These are phyloP conservation scores for Amanita polypyramis DNA, from an alignment of 768 basidiomycete species.

Conservation along the genomic window DNA sequence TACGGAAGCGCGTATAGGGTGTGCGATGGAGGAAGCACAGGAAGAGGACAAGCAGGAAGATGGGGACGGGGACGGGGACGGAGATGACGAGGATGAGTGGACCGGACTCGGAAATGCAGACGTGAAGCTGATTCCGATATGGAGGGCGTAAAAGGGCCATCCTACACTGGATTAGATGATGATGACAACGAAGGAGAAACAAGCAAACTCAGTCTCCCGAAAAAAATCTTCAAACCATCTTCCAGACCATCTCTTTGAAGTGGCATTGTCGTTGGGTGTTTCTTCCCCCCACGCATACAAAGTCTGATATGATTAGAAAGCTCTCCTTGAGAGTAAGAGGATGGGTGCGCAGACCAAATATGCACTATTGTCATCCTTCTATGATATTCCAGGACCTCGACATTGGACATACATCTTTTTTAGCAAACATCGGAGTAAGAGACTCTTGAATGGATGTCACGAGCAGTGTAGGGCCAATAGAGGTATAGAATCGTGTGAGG, in stretches of 20 bases:
- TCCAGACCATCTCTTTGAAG: constrained; percentile 6
- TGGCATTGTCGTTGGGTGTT: constrained; percentile 4
- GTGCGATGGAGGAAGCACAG: constrained; percentile 6
- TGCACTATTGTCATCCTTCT: not conserved
- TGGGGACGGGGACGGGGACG: not conserved
- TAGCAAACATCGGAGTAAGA: constrained; percentile 16
- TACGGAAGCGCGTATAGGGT: constrained; percentile 1
- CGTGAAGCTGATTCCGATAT: too few relatives aligned
- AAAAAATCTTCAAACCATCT: not conserved
- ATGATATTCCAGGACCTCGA: too few relatives aligned
- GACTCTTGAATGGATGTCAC: constrained; percentile 43
- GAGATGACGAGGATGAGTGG: not conserved
- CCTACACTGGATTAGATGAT: too few relatives aligned
- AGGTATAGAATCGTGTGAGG: constrained; percentile 74
- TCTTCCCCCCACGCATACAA: not conserved
- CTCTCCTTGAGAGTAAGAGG: constrained; percentile 3
- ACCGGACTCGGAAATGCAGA: not conserved
- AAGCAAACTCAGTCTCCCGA: not conserved
- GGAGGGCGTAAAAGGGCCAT: too few relatives aligned
- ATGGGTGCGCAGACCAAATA: constrained; percentile 3
- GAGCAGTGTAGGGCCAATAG: constrained; percentile 41
- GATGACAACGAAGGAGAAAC: not conserved
- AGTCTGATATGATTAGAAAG: not conserved
- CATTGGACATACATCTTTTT: too few relatives aligned
- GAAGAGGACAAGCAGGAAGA: not conserved